Base-by-base conservation (phyloP, 2,329 filamentous ascomycete species). In the Arthrocladium fulminans region DNA sequence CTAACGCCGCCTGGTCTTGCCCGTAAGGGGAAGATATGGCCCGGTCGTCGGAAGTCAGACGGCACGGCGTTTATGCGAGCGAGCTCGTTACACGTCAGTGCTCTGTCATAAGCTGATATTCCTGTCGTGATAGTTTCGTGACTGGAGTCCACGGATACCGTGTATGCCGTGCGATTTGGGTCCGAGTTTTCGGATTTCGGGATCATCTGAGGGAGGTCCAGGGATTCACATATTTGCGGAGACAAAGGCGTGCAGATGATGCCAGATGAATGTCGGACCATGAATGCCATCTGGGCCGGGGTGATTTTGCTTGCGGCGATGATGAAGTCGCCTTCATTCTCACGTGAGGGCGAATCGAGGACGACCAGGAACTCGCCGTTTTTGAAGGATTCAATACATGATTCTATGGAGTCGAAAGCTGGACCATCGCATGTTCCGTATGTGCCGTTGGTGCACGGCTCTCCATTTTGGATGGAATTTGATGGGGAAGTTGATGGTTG, bases 251-350 rank as follows among this genome's bases (percentile, higher is more conserved):
- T 86, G 79, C 92, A 97, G 71, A 98, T 83, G 63, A 90, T 81
- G 63, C 92, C 92, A 2, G 87, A 79, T 32, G 86, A 85, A 73
- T 95, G 81, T 61, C 88, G 87, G 67, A 98, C 80, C 77, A 98
- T 83, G 74, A 96, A 98, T 60, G 88, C 87, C 82, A 94, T 94
- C 70, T 97, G 90, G 56, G 86, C 78, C 20, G 88, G 76, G 7
- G 90, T 95, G 55, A 96, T 72, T 61, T 84, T 77, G 57, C 88
- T 74, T 54, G 88, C 90, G 57, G 92, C 87, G 63, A 97, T 94
- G 68, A 97, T 96, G 42, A 98, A 80, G 71, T 98, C 92, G 67
- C 89, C 92, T 76, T 98, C 92, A 67, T 98, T 98, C 69, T 98
- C 92, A 67, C 92, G 89, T 54, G 83, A 80, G 55, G 88, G 81